A percentile compares a stretch with the other conserved stretches of the same genome.
phyloP scores from a whole-genome alignment of 1,284 basidiomycete species.

The Trichosporon coremiiforme region DNA sequence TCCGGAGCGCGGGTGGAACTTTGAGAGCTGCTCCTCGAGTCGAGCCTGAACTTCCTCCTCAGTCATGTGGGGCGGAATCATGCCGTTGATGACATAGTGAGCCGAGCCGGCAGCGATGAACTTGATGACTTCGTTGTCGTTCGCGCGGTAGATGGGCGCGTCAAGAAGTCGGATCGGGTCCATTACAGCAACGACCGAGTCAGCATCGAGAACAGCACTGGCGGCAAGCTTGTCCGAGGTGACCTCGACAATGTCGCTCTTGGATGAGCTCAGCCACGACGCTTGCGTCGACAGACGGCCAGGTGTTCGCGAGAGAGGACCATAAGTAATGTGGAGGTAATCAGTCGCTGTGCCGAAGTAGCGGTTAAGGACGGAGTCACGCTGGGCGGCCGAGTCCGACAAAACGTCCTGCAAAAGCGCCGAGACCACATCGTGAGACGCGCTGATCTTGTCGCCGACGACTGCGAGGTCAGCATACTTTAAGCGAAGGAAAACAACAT shows the following conservation, averaged over 20 bases:
- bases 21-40: slow-evolving; percentile 35
- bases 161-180: slow-evolving; percentile 47
- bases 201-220: slow-evolving; percentile 28
- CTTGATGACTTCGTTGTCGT: slow-evolving; percentile 10
- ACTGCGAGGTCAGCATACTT: slow-evolving; percentile 34
- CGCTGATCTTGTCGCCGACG: slow-evolving; percentile 42
- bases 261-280: slow-evolving; percentile 41
- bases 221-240: slow-evolving; percentile 17
- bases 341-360: slow-evolving; percentile 31
- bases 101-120: slow-evolving; percentile 26
- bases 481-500: background rate
- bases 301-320: slow-evolving; percentile 18
- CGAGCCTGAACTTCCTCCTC: slow-evolving; percentile 29
- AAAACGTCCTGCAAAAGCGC: slow-evolving; percentile 50
- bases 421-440: slow-evolving; percentile 46
- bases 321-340: slow-evolving; percentile 31
- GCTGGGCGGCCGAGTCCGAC: slow-evolving; percentile 35
- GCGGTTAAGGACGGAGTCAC: slow-evolving; percentile 36
- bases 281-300: slow-evolving; percentile 35
- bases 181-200: slow-evolving; percentile 47
- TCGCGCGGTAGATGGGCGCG: slow-evolving; percentile 27
- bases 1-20: slow-evolving; percentile 8
- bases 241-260: slow-evolving; percentile 43
- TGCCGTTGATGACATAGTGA: slow-evolving; percentile 46
- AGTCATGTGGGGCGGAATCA: slow-evolving; percentile 34